Base-by-base conservation (phyloP, 441 rosid genomes). In the Kokia cookei region DNA sequence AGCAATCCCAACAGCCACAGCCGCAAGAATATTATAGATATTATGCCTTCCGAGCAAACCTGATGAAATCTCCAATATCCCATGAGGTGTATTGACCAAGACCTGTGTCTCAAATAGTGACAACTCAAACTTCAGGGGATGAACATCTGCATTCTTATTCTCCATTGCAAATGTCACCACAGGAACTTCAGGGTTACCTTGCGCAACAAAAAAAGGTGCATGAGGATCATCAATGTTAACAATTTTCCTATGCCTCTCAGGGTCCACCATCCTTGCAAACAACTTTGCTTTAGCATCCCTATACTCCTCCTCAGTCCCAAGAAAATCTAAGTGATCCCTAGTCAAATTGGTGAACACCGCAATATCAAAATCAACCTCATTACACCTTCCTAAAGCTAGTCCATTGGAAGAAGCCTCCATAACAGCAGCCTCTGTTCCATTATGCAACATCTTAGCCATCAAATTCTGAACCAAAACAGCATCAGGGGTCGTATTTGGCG, bases 361-460 rank as follows among this genome's bases (percentile, higher is more conserved):
- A 77, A 96, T 87, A 81, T 96, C 99, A 74, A 93, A 92, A 82
- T 93, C 96, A 53, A 96, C 87, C 81, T 96, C 97, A 63, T 83
- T 77, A 67, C 93, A 90, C 77, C 89, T 88, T 81, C 93, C 94
- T 64, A 77, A 72, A 65, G 92, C 89, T 73, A 93, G 81, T 54
- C 83, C 94, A 55, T 88, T 87, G 63, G 93, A 89, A 82, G 97
- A 89, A 51, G 94, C 88, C 85, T 95, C 99, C 93, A 93, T 86
- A 61, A 93, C 96, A 65, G 88, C 83, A 40, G 95, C 87, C 82
- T 95, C 99, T 54, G 95, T 88, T 76, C 98, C 98, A 71, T 93
- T 95, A 76, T 87, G 89, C 60, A 88, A 81, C 98, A 93, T 93
- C 91, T 90, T 95, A 58, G 98, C 99, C 95, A 93, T 93, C 90